phyloP scores from a whole-genome alignment of 768 basidiomycete genomes.

The Lactarius trivialis region DNA sequence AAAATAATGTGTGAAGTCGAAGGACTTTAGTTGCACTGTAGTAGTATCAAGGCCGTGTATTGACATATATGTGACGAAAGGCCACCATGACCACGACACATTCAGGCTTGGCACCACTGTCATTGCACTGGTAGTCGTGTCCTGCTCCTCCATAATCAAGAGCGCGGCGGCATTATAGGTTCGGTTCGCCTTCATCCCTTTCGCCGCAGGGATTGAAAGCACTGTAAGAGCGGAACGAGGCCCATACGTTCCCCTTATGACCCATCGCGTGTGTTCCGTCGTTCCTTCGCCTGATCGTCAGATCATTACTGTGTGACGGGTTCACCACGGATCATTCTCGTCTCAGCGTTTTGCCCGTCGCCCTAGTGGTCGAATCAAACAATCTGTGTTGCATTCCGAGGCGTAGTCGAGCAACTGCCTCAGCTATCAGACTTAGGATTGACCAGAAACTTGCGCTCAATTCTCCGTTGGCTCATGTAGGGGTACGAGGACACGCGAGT shows the following conservation, averaged over 20 bases:
- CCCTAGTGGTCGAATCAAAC: conserved; percentile 37
- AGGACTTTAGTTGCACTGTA: not conserved
- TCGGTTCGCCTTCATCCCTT: not conserved
- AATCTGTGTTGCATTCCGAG: conserved; percentile 39
- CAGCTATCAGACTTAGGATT: conserved; percentile 34
- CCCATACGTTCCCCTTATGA: not conserved
- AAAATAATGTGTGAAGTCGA: conserved; percentile 12
- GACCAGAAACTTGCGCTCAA: conserved; percentile 33
- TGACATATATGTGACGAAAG: too few species aligned
- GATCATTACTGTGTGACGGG: not conserved
- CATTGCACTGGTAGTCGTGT: too few species aligned
- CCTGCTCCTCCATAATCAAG: too few species aligned
- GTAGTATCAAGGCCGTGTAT: too few species aligned
- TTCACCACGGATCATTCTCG: conserved; percentile 37
- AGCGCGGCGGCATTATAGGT: not conserved
- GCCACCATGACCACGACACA: too few species aligned
- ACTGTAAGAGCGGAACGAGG: not conserved
- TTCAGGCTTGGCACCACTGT: too few species aligned
- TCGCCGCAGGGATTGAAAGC: not conserved
- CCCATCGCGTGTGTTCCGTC: not conserved
- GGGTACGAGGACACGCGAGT: conserved; percentile 36
- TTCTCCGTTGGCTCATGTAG: conserved; percentile 39
- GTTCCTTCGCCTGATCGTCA: not conserved
- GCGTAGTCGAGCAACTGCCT: conserved; percentile 43
- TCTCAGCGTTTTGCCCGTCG: conserved; percentile 47